These are phyloP conservation scores for Rheum nobile DNA, from an alignment of 148 eudicot species.

Conservation along the genomic window DNA sequence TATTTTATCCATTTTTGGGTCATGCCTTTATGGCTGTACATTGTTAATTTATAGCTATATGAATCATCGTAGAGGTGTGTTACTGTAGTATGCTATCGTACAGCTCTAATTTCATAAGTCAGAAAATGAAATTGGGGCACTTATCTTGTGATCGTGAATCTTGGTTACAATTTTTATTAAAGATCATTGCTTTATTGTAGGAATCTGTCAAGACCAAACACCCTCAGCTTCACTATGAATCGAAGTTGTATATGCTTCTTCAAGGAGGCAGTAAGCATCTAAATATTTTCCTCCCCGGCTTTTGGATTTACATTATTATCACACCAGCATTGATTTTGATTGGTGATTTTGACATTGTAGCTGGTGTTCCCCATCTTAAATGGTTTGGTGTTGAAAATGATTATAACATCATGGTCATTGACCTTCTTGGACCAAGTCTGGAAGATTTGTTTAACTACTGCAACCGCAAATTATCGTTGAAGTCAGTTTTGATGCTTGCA, in stretches of 20 bases:
- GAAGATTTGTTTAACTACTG: constrained; percentile 85
- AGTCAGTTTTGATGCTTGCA: constrained; percentile 87
- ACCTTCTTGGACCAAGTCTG: constrained; percentile 86
- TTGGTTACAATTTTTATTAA: constrained; percentile 3
- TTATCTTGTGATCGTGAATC: not conserved
- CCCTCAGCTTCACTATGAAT: constrained; percentile 86
- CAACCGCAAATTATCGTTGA: constrained; percentile 64
- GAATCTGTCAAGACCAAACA: constrained; percentile 77
- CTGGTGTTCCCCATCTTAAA: constrained; percentile 75
- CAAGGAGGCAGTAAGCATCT: constrained; percentile 79
- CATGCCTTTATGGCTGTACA: not conserved
- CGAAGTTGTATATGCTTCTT: constrained; percentile 78
- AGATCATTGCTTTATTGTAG: constrained; percentile 18
- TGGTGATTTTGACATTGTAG: constrained; percentile 21
- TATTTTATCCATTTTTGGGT: not conserved
- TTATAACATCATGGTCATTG: constrained; percentile 79
- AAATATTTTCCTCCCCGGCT: not conserved
- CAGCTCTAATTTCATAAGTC: not conserved
- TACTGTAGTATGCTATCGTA: not conserved
- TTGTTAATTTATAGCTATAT: not conserved
- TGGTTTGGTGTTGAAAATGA: constrained; percentile 90
- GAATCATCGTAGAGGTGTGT: not conserved
- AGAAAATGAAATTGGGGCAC: not conserved
- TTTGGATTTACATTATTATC: not conserved
- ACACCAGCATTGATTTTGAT: not conserved